Evolutionary conservation across 2,329 filamentous ascomycete genomes (phyloP), one percentile per base, ranked within the genome.

Genomic region (Pyrenochaeta sp.): DNA sequence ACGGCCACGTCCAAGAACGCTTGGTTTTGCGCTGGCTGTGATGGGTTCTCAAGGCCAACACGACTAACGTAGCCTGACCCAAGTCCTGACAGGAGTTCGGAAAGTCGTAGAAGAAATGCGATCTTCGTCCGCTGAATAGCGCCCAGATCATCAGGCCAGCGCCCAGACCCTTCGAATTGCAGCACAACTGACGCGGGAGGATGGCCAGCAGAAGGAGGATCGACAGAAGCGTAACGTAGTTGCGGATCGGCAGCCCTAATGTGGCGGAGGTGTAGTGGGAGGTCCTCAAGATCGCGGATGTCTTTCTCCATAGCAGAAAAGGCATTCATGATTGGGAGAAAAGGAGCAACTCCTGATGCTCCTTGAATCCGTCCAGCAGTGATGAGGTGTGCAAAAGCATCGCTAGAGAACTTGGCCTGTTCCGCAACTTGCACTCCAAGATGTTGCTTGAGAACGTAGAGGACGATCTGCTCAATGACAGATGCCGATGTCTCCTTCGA

Each of bases 91-190:
- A 97, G 80, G 3, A 95, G 84, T 50, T 89, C 87, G 49, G 89
- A 88, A 55, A 97, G 88, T 68, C 88, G 89, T 8, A 90, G 77
- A 9, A 91, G 83, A 73, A 99, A 96, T 3, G 96, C 95, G 39
- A 96, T 86, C 78, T 99, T 99, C 12, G 93, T 93, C 71, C 93
- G 88, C 76, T 99, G 95, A 54, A 98, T 97, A 5, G 94, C 93
- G 3, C 87, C 87, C 8, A 98, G 80, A 72, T 96, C 92, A 72
- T 98, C 93, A 0, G 95, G 95, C 95, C 95, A 99, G 66, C 92
- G 90, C 45, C 88, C 90, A 6, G 95, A 98, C 4, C 91, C 91
- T 79, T 99, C 95, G 68, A 99, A 98, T 72, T 94, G 93, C 47
- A 99, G 84, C 42, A 93, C 85, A 32, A 96, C 86, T 65, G 96